Conservation (phyloP, 1,139 yeast genomes). For the Pichia sp. region DNA sequence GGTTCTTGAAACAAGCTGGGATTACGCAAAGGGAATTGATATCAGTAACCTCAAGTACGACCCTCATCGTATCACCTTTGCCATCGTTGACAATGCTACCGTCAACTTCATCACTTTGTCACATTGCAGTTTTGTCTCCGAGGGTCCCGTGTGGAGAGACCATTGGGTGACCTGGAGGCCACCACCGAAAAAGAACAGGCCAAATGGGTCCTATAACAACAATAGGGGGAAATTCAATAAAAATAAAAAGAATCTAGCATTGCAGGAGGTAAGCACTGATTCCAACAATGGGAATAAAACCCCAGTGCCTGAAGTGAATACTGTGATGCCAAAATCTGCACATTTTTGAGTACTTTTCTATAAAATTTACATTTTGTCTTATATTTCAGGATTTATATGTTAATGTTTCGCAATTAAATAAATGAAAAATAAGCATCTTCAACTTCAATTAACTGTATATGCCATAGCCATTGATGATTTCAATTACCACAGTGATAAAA, state of each 20-base stretch:
- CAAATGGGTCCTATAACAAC: neutral
- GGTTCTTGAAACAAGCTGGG: conserved; percentile 31
- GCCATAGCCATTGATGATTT: no score
- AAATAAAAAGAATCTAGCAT: neutral
- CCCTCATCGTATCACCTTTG: conserved; percentile 45
- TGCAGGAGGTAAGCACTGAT: neutral
- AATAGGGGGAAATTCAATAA: neutral
- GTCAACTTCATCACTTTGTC: conserved; percentile 60
- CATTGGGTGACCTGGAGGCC: conserved; percentile 24
- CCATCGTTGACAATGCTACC: conserved; percentile 68
- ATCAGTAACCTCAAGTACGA: conserved; percentile 34
- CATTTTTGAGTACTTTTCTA: conserved; percentile 5
- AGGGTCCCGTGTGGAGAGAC: conserved; percentile 32
- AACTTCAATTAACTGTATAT: no score
- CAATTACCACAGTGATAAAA: no score
- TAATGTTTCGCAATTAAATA: no score
- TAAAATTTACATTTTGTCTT: neutral
- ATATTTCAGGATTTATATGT: no score
- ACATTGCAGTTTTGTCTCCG: conserved; percentile 54
- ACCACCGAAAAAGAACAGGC: conserved; percentile 10
- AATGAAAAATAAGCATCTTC: no score
- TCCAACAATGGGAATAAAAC: neutral
- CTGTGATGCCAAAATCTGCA: conserved; percentile 8
- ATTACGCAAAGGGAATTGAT: conserved; percentile 20
- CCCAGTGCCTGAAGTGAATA: neutral